phyloP scores from a whole-genome alignment of 306 rosid genomes.

The Quercus suber region DNA sequence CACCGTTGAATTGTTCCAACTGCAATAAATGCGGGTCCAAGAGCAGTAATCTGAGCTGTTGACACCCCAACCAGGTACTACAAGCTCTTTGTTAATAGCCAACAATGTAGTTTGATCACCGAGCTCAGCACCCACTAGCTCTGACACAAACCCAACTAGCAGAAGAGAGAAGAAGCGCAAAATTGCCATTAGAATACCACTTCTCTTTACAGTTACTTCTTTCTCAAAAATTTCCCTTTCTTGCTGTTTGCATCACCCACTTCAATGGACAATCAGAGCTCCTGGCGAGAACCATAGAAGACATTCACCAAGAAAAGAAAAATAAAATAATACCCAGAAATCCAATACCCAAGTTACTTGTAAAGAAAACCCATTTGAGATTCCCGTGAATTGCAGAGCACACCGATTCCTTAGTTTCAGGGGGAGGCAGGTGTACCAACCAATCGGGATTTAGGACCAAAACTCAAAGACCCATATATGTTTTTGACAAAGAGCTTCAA shows the following conservation, averaged over 20 bases:
- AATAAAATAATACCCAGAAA: conserved; percentile 1
- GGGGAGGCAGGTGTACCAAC: conserved; percentile 4
- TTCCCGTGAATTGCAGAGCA: conserved; percentile 13
- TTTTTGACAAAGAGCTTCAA: conserved; percentile 14
- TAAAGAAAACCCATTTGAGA: conserved; percentile 28
- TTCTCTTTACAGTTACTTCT: not conserved
- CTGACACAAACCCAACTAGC: conserved; percentile 51
- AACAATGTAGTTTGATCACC: conserved; percentile 56
- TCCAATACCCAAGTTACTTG: conserved; percentile 22
- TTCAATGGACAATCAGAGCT: conserved; percentile 17
- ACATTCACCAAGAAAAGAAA: conserved; percentile 10
- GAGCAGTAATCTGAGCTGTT: conserved; percentile 67
- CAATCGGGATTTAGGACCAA: conserved; percentile 18
- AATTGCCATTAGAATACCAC: conserved; percentile 42
- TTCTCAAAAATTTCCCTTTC: conserved; percentile 8
- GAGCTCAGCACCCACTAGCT: conserved; percentile 49
- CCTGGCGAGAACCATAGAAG: conserved; percentile 11
- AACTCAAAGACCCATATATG: conserved; percentile 14
- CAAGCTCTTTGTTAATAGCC: conserved; percentile 75
- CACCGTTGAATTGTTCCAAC: conserved; percentile 58
- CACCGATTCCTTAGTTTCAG: conserved; percentile 1
- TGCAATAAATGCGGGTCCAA: conserved; percentile 83
- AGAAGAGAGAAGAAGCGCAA: conserved; percentile 42
- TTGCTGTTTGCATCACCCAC: conserved; percentile 3
- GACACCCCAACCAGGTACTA: conserved; percentile 75